Percentiles rank a stretch among this genome's conserved stretches.
phyloP scores from a whole-genome alignment of 2,329 filamentous ascomycete genomes.

The Chrysoporthe puriensis region DNA sequence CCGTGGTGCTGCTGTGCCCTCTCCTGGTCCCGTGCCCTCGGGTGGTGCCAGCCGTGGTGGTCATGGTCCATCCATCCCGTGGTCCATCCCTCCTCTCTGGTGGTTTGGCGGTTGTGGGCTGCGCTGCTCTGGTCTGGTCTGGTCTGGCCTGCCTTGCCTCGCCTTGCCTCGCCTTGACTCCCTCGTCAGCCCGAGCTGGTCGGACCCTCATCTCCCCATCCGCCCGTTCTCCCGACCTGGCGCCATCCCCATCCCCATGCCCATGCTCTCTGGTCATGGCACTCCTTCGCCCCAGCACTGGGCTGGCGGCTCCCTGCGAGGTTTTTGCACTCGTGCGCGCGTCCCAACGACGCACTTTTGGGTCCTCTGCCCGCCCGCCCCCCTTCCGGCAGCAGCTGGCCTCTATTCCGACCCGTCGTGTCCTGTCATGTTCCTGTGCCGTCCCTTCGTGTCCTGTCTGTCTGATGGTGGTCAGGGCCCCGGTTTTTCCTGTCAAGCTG shows the following conservation, averaged over 20 bases:
- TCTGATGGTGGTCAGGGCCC: conserved; percentile 42
- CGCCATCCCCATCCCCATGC: not conserved
- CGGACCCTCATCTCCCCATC: not conserved
- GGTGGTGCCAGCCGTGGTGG: not conserved
- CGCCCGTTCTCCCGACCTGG: not conserved
- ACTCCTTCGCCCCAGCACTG: not conserved
- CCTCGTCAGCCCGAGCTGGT: not conserved
- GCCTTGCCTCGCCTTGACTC: not conserved
- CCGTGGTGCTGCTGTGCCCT: not conserved
- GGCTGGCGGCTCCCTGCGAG: not conserved
- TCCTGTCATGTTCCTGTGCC: not conserved
- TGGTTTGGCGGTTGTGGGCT: conserved; percentile 21
- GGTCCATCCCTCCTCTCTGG: conserved; percentile 8
- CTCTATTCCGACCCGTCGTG: conserved; percentile 2
- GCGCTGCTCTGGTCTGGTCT: not conserved
- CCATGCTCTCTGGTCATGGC: not conserved
- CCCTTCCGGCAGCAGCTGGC: not conserved
- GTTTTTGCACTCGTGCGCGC: conserved; percentile 5
- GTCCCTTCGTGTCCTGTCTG: conserved; percentile 9
- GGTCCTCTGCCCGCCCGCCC: not conserved
- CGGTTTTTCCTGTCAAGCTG: conserved; percentile 48
- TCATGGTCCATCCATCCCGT: not conserved
- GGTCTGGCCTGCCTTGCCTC: not conserved
- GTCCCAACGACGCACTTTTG: not conserved
- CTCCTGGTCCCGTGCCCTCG: not conserved